These are phyloP conservation scores for Suhomyces vadensis DNA, from an alignment of 805 yeast species.

Conservation along the genomic window DNA sequence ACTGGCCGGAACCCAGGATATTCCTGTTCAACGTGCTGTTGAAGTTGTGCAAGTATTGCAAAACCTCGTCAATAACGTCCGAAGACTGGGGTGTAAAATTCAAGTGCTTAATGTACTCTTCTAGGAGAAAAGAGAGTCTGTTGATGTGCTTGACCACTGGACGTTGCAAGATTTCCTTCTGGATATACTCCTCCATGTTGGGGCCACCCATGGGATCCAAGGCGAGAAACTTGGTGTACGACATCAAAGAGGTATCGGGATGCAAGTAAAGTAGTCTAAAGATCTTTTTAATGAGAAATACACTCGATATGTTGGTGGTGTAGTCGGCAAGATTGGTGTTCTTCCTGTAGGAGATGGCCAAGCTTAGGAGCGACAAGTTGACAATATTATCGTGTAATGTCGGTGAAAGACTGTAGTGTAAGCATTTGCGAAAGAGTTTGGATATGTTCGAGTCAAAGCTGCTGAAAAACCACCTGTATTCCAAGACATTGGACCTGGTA, in stretches of 20 bases:
- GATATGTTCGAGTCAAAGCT: constrained; percentile 33
- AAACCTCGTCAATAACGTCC: constrained; percentile 19
- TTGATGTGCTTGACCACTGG: constrained; percentile 53
- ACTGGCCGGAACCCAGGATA: constrained; percentile 15
- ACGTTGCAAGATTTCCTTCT: constrained; percentile 19
- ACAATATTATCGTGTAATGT: constrained; percentile 23
- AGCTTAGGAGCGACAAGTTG: constrained; percentile 34
- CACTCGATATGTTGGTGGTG: constrained; percentile 19
- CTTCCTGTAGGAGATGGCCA: constrained; percentile 32
- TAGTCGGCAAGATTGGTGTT: constrained; percentile 23
- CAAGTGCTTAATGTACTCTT: constrained; percentile 29
- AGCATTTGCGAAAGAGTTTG: constrained; percentile 28
- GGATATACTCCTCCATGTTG: constrained; percentile 13
- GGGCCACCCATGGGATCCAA: constrained; percentile 14
- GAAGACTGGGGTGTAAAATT: constrained; percentile 14
- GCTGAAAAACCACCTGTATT: constrained; percentile 34
- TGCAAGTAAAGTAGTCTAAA: constrained; percentile 23
- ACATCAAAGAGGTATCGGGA: constrained; percentile 10
- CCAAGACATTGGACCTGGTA: constrained; percentile 26
- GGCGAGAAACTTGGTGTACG: constrained; percentile 20
- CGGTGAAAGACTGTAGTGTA: constrained; percentile 25
- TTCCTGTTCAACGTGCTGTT: constrained; percentile 23
- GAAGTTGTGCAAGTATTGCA: constrained; percentile 29
- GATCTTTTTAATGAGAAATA: constrained; percentile 20
- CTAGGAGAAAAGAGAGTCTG: constrained; percentile 48